Percentiles rank a stretch among this genome's conserved stretches.
These are phyloP conservation scores for Candida quercuum DNA, from an alignment of 805 yeast genomes.

Conservation along the genomic window DNA sequence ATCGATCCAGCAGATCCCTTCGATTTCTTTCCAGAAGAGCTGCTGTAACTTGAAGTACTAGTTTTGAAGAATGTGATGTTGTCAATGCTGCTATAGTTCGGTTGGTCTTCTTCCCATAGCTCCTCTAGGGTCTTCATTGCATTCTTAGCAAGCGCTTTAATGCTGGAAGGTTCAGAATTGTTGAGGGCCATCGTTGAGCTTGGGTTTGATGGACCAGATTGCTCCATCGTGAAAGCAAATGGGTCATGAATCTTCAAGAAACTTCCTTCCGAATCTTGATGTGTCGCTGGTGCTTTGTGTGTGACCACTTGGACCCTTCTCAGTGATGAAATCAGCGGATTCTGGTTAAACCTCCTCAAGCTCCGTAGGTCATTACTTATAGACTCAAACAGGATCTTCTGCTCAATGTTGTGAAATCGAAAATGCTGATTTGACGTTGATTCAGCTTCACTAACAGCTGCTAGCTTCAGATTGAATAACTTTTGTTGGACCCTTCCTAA, in stretches of 20 bases:
- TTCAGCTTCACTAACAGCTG: constrained; percentile 5
- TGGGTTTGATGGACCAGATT: too few relatives aligned
- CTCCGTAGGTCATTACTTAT: constrained; percentile 17
- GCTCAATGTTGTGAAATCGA: constrained; percentile 15
- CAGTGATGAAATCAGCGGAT: constrained; percentile 11
- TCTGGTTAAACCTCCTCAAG: constrained; percentile 15
- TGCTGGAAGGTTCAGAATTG: background rate
- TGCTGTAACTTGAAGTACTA: background rate
- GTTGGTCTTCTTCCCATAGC: background rate
- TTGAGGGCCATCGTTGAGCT: too few relatives aligned
- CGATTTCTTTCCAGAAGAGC: background rate
- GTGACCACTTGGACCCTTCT: constrained; percentile 3
- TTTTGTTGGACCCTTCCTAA: constrained; percentile 22
- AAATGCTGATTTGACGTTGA: background rate
- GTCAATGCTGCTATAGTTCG: too few relatives aligned
- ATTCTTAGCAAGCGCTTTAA: background rate
- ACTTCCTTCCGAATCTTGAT: background rate
- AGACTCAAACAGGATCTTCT: constrained; percentile 19
- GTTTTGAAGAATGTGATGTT: too few relatives aligned
- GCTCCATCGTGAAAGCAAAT: background rate
- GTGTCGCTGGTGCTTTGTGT: background rate
- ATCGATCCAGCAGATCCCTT: background rate
- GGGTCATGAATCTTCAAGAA: background rate
- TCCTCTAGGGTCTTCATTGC: background rate
- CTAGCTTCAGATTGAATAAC: constrained; percentile 12